Percentiles rank a stretch among this genome's conserved stretches.
phyloP scores from a whole-genome alignment of 805 yeast genomes.

The Scheffersomyces ergatensis region DNA sequence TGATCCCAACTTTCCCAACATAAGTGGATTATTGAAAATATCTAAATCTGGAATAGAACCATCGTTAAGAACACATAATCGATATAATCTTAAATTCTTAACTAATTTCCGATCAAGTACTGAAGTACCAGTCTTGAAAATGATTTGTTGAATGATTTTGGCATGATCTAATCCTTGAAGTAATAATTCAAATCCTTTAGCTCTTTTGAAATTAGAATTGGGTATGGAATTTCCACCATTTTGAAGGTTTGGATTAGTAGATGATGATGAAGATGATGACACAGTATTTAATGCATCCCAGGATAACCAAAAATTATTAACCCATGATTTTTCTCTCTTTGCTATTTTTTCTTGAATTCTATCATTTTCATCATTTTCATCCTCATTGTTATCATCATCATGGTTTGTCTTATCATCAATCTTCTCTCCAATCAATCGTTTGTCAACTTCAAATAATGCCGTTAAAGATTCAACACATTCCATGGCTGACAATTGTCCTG shows the following conservation, averaged over 20 bases:
- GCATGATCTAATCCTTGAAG: slow-evolving; percentile 79
- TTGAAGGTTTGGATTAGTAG: too few relatives aligned
- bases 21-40: slow-evolving; percentile 81
- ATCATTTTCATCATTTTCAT: slow-evolving; percentile 18
- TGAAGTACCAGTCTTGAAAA: slow-evolving; percentile 88
- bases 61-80: slow-evolving; percentile 86
- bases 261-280: slow-evolving; percentile 8
- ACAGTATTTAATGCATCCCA: slow-evolving; percentile 49
- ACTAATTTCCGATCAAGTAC: slow-evolving; percentile 78
- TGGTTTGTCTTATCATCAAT: slow-evolving; percentile 15
- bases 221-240: slow-evolving; percentile 7
- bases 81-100: slow-evolving; percentile 73
- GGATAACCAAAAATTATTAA: slow-evolving; percentile 64
- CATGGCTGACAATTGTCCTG: slow-evolving; percentile 85
- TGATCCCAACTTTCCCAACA: slow-evolving; percentile 76
- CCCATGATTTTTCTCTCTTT: slow-evolving; percentile 63
- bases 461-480: slow-evolving; percentile 89
- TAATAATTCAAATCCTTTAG: slow-evolving; percentile 51
- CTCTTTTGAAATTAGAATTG: slow-evolving; percentile 20
- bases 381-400: slow-evolving; percentile 15
- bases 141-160: slow-evolving; percentile 74
- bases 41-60: slow-evolving; percentile 70
- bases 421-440: slow-evolving; percentile 13
- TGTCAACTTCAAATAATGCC: slow-evolving; percentile 76
- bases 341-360: slow-evolving; percentile 27